phyloP scores from a whole-genome alignment of 2,329 filamentous ascomycete species.

The Arachnomyces sp. region DNA sequence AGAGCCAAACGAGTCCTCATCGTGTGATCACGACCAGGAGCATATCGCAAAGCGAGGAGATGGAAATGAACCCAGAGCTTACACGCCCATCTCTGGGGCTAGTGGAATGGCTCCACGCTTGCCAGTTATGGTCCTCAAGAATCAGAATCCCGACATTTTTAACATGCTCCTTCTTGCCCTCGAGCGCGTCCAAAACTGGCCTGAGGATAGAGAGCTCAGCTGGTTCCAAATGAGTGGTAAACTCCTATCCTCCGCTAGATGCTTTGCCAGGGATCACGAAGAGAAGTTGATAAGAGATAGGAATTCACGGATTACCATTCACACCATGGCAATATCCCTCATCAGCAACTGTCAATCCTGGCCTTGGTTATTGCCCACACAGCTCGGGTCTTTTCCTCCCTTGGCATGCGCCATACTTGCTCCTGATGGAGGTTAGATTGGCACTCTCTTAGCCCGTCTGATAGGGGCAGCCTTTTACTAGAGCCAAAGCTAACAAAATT shows the following conservation, averaged over 20 bases:
- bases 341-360: slow-evolving; percentile 6
- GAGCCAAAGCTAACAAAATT: no score
- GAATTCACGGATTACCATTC: slow-evolving; percentile 7
- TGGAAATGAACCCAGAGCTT: no score
- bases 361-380: slow-evolving; percentile 7
- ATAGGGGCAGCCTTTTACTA: no score
- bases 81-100: neutral
- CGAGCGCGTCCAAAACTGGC: neutral
- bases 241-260: neutral
- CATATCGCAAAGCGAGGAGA: no score
- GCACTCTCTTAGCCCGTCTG: no score
- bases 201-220: neutral
- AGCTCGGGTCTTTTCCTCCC: slow-evolving; percentile 2
- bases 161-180: slow-evolving; percentile 8
- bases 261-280: neutral
- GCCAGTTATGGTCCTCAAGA: slow-evolving; percentile 4
- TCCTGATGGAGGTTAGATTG: slow-evolving; percentile 1
- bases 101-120: slow-evolving; percentile 2
- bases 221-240: slow-evolving; percentile 5
- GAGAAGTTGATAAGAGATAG: neutral
- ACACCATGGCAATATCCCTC: neutral
- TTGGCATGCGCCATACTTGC: slow-evolving; percentile 7
- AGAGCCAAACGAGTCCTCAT: no score
- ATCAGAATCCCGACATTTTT: slow-evolving; percentile 3
- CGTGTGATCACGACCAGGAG: no score